These are phyloP conservation scores for Populus trichocarpa DNA, from an alignment of 441 rosid genomes.

Conservation along the genomic window DNA sequence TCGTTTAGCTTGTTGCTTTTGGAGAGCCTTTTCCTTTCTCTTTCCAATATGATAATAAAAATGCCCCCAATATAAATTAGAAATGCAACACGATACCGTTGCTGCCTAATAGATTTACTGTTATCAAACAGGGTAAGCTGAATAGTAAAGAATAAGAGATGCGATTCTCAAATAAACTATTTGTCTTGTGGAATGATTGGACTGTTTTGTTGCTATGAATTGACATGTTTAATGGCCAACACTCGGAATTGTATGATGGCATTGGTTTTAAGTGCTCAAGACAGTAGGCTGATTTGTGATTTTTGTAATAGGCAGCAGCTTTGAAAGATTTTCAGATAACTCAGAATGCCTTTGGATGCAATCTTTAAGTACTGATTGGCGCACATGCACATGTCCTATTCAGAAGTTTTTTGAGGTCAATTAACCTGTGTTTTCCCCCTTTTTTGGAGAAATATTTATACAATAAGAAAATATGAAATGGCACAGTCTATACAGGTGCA, in stretches of 20 bases:
- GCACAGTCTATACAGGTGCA: neutral
- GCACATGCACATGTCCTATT: neutral
- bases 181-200: neutral
- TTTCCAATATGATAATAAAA: neutral
- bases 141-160: neutral
- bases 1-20: neutral
- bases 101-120: neutral
- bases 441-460: neutral
- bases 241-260: neutral
- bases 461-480: neutral
- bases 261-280: no score
- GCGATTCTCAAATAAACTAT: neutral
- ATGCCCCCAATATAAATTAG: neutral
- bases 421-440: neutral
- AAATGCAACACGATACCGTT: neutral
- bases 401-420: neutral
- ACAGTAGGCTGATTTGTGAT: neutral
- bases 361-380: neutral
- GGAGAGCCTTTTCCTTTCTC: neutral
- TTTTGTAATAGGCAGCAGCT: neutral
- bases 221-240: neutral
- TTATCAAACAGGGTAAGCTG: neutral
- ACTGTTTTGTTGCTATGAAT: neutral
- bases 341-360: neutral
- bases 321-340: neutral